Evolutionary conservation across 805 yeast genomes (phyloP), one percentile per base, ranked within the genome.

Genomic region (Metschnikowia kofuensis): DNA sequence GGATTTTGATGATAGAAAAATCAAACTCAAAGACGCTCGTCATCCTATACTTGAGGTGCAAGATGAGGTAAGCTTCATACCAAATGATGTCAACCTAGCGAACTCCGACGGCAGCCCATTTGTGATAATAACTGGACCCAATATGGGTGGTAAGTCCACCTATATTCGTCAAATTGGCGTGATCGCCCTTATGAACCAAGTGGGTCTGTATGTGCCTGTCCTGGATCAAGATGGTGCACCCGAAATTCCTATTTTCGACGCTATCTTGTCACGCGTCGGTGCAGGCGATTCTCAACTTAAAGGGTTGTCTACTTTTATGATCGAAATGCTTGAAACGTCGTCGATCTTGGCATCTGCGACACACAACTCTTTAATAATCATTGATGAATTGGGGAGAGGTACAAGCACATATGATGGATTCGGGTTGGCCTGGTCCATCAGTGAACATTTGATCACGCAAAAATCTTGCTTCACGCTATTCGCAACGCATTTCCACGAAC

Each of bases 401-500:
- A 90, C 97, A 0, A 55, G 57, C 39, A 63, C 99, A 0, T 92
- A 91, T 66, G 99, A 94, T 67, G 99, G 99, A 0, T 94, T 94
- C 72, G 99, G 99, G 0, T 76, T 94, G 37, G 99, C 99, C 0
- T 94, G 97, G 95, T 86, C 97, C 0, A 94, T 94, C 47, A 86
- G 92, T 55, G 96, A 91, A 62, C 84, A 85, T 66, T 82, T 92
- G 50, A 84, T 94, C 2, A 75, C 75, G 15, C 74, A 85, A 44
- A 78, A 87, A 44, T 75, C 78, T 44, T 85, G 97, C 54, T 89
- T 90, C 67, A 83, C 96, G 0, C 63, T 94, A 48, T 94, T 94
- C 75, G 98, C 99, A 0, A 94, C 99, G 0, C 99, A 94, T 74
- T 94, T 94, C 76, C 98, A 94, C 66, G 99, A 94, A 65, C 76